Percentiles rank a stretch among this genome's conserved stretches.
Evolutionary conservation across 805 yeast species (phyloP).

Genomic region (Scheffersomyces lignosus): DNA sequence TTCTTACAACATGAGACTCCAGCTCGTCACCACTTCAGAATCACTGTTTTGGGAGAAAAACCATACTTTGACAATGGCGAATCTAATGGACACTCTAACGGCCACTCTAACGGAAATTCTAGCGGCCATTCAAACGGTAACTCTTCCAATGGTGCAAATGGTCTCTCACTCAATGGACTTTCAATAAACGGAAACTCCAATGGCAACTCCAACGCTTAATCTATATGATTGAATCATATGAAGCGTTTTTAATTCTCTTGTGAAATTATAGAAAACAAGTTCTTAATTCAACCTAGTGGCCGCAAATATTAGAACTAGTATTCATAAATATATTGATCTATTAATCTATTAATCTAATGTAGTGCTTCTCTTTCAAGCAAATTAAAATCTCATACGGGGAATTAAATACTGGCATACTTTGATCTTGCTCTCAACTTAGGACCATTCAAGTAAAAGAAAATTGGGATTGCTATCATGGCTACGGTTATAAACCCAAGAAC

Average conservation of each 20-base stretch:
- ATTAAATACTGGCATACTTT: slow-evolving; percentile 30
- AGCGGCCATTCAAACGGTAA: neutral
- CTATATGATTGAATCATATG: too few species aligned
- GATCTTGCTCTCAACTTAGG: slow-evolving; percentile 43
- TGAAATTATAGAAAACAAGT: too few species aligned
- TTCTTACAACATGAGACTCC: slow-evolving; percentile 22
- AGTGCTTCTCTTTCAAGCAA: too few species aligned
- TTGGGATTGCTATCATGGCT: slow-evolving; percentile 46
- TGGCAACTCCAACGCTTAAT: neutral
- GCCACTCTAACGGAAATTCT: slow-evolving; percentile 6
- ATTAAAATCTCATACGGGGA: neutral
- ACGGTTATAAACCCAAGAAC: slow-evolving; percentile 45
- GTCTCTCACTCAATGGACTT: too few species aligned
- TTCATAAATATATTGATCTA: too few species aligned
- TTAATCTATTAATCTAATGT: too few species aligned
- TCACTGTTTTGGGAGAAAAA: slow-evolving; percentile 25
- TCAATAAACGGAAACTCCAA: neutral
- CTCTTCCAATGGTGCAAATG: slow-evolving; percentile 1
- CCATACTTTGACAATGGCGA: slow-evolving; percentile 17
- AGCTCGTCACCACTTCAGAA: slow-evolving; percentile 25
- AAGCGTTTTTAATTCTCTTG: too few species aligned
- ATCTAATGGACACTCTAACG: slow-evolving; percentile 2
- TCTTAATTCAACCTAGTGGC: too few species aligned
- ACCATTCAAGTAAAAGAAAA: slow-evolving; percentile 41
- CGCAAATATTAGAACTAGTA: too few species aligned